Evolutionary conservation across 2,329 filamentous ascomycete genomes (phyloP), one percentile per base, ranked within the genome.

Genomic region (Verticillium nonalfalfae): DNA sequence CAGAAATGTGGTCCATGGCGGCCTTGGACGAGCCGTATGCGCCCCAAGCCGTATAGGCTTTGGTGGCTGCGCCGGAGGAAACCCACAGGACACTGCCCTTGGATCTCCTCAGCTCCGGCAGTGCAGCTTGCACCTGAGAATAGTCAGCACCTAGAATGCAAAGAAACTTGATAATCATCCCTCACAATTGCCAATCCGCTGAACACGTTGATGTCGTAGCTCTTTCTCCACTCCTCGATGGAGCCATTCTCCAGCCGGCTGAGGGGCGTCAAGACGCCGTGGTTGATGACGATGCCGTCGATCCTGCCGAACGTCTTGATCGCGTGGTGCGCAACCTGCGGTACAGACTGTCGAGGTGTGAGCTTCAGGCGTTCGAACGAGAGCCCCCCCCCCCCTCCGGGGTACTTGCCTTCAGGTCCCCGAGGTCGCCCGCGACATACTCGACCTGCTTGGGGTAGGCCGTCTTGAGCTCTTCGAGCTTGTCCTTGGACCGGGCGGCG

Each of bases 151-250:
- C 7, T 38, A 33, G 34, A 56, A 60, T 54, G 14, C 56, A 15
- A 40, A 38, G n/a, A 1, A 26, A 31, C 10, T 26, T 26, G 5
- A 18, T n/a, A 33, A 54, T 54, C 6, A 26, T 4, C 15, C 73
- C 85, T 70, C 78, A 96, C 91, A 74, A 97, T 79, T 38, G 86
- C 87, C 55, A 97, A 78, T 34, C 86, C 86, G 66, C 91, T 94
- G 72, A 97, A 93, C 68, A 98, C 86, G 72, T 98, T 98, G 64
- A 92, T 80, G 67, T 96, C 88, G 74, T 92, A 97, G 9, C 84
- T 79, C 1, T 78, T 75, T 69, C 86, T 88, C 91, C 93, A 97
- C 63, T 90, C 88, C 40, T 90, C 86, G 0, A 86, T 71, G n/a
- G 85, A 83, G 15, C 83, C 81, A 60, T 94, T 84, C 3, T 78